Base-by-base conservation (phyloP, 805 yeast species). In the Wickerhamiella hasegawae region DNA sequence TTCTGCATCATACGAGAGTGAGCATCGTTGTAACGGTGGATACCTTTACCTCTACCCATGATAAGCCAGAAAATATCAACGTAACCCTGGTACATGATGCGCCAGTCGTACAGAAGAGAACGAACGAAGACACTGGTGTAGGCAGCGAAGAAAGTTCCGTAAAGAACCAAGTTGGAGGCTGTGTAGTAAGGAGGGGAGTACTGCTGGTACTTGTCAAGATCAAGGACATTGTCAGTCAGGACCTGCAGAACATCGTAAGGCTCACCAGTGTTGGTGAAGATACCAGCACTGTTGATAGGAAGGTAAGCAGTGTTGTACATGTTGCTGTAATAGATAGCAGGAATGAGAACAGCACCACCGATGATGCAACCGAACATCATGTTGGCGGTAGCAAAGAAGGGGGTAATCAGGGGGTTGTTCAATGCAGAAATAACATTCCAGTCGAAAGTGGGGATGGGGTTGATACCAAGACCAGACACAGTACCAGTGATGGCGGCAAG, bases 401-500 rank as follows among this genome's bases (percentile, higher is more conserved):
- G 76, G 24, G 27, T 32, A 14, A 23, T 15, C 31, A 37, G n/a
- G 12, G 40, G 40, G 10, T 10, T 5, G 3, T 40, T 36, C 22
- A 48, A 66, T 11, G 71, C 54, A 43, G 69, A 68, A 34, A 69
- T 64, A 2, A 65, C 2, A 60, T 65, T 0, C 68, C 71, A 67
- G 45, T 70, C 74, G 50, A 69, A 60, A 2, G 71, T 58, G 12
- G 73, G 49, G 31, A 65, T 47, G 15, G 74, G 74, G 47, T 69
- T 69, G 33, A 68, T 40, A 11, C 75, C 75, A 19, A 69, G 39
- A 18, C 75, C 75, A 12, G 59, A 69, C 70, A 45, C 48, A 10
- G 69, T 65, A 23, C 87, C 87, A 34, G 76, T 74, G 28, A 77
- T 57, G 34, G 73, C 71, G 43, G 73, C 75, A 4, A 71, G 65